Evolutionary conservation across 2,329 filamentous ascomycete species (phyloP).

Genomic region (Esteya vermicola): DNA sequence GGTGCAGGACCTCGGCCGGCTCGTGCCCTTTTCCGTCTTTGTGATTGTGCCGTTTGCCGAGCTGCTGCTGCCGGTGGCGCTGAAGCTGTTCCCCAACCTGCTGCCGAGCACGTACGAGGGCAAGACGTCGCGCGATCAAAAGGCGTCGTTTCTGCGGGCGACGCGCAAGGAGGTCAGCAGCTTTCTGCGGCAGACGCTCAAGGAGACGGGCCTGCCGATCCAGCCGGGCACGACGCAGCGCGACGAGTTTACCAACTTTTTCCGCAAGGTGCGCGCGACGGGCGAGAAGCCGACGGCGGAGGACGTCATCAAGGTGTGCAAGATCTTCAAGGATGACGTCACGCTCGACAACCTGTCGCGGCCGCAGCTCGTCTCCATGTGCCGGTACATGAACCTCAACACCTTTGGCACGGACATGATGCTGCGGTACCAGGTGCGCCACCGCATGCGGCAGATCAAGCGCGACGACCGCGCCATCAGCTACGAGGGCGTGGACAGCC

Average conservation of each 20-base stretch:
- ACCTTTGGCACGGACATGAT: constrained; percentile 96
- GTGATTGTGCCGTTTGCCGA: constrained; percentile 95
- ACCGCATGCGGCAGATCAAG: constrained; percentile 99
- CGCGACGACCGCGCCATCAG: constrained; percentile 89
- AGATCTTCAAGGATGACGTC: constrained; percentile 95
- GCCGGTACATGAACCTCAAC: constrained; percentile 95
- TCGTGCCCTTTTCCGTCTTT: constrained; percentile 94
- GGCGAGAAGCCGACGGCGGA: constrained; percentile 77
- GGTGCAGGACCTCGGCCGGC: constrained; percentile 78
- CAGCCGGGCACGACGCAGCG: constrained; percentile 73
- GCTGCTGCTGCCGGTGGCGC: constrained; percentile 74
- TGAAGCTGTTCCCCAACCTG: constrained; percentile 93
- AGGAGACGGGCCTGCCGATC: constrained; percentile 84
- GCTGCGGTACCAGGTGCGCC: constrained; percentile 90
- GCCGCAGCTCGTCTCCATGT: constrained; percentile 93
- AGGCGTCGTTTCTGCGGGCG: constrained; percentile 65
- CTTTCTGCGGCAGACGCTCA: constrained; percentile 78
- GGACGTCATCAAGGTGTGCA: constrained; percentile 97
- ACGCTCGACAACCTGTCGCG: constrained; percentile 94
- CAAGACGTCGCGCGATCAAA: constrained; percentile 78
- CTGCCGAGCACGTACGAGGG: constrained; percentile 95
- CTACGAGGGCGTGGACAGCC: constrained; percentile 82
- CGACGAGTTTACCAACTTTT: constrained; percentile 92
- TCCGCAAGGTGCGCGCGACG: constrained; percentile 86
- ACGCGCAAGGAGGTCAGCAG: constrained; percentile 88